Evolutionary conservation across 208 protist species (phyloP).

Genomic region (Pavlovales sp.): DNA sequence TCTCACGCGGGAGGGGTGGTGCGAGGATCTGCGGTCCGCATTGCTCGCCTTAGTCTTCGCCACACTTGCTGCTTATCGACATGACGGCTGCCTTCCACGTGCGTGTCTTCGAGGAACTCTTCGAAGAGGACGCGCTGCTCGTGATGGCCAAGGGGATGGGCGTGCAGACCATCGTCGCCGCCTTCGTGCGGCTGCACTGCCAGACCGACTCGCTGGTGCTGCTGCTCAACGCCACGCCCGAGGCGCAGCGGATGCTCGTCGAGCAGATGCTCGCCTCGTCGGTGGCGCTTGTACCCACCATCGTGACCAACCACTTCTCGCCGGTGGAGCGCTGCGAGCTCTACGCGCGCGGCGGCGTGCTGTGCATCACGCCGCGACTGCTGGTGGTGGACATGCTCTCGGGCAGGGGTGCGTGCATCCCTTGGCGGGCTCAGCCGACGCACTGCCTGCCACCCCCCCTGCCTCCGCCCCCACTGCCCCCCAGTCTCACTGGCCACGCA

Average conservation of each 20-base stretch:
- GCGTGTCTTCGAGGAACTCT: not conserved
- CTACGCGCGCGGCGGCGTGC: conserved; percentile 46
- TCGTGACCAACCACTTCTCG: conserved; percentile 14
- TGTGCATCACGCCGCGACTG: conserved; percentile 55
- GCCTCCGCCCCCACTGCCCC: too few species aligned
- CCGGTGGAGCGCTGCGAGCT: conserved; percentile 14
- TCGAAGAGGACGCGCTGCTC: conserved; percentile 5
- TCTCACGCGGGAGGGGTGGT: too few species aligned
- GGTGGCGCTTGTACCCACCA: not conserved
- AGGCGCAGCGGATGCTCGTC: not conserved
- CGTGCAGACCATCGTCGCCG: not conserved
- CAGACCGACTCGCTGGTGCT: not conserved
- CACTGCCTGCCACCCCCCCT: too few species aligned
- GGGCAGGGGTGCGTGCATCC: too few species aligned
- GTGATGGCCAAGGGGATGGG: conserved; percentile 30
- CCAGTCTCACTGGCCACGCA: too few species aligned
- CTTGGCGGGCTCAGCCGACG: too few species aligned
- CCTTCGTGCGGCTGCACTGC: not conserved
- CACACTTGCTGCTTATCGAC: too few species aligned
- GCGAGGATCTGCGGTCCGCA: too few species aligned
- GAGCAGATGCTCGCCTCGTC: not conserved
- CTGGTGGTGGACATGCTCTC: conserved; percentile 56
- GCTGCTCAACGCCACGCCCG: not conserved
- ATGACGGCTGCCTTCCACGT: not conserved
- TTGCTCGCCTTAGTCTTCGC: too few species aligned